A percentile compares a stretch with the other conserved stretches of the same genome.
These are phyloP conservation scores for Metschnikowia santaceciliae DNA, from an alignment of 805 yeast species.

Conservation along the genomic window DNA sequence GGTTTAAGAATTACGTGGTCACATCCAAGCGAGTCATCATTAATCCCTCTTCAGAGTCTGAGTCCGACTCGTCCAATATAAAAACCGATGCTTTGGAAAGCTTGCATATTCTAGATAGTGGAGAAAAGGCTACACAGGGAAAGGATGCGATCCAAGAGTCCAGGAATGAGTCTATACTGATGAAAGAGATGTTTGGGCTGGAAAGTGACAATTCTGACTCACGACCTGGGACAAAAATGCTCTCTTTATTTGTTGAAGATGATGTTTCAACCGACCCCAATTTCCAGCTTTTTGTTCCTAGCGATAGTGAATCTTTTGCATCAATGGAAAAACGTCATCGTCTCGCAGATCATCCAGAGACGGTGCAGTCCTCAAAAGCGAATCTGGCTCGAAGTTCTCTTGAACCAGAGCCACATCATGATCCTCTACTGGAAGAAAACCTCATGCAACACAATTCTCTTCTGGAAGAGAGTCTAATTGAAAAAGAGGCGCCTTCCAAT, in stretches of 20 bases:
- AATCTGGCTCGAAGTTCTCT: background rate
- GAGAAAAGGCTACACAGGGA: background rate
- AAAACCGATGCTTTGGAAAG: background rate
- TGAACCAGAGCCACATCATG: too few relatives aligned
- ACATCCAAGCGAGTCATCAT: slow-evolving; percentile 9
- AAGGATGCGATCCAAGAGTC: background rate
- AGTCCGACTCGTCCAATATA: background rate
- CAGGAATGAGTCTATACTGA: background rate
- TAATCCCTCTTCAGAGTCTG: slow-evolving; percentile 20
- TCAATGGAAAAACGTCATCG: background rate
- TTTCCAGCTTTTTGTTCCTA: background rate
- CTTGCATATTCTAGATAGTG: background rate
- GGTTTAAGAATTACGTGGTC: slow-evolving; percentile 7
- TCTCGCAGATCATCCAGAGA: background rate
- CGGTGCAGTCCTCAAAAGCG: background rate
- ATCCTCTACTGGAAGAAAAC: too few relatives aligned
- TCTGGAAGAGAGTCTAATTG: background rate
- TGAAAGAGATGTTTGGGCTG: background rate
- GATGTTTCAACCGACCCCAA: background rate
- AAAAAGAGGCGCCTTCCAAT: background rate
- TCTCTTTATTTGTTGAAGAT: background rate
- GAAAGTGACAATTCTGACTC: background rate
- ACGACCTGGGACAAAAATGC: too few relatives aligned
- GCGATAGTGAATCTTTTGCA: background rate
- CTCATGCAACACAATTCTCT: too few relatives aligned